Base-by-base conservation (phyloP, 129 eudicot genomes). In the Sambucus nigra region DNA sequence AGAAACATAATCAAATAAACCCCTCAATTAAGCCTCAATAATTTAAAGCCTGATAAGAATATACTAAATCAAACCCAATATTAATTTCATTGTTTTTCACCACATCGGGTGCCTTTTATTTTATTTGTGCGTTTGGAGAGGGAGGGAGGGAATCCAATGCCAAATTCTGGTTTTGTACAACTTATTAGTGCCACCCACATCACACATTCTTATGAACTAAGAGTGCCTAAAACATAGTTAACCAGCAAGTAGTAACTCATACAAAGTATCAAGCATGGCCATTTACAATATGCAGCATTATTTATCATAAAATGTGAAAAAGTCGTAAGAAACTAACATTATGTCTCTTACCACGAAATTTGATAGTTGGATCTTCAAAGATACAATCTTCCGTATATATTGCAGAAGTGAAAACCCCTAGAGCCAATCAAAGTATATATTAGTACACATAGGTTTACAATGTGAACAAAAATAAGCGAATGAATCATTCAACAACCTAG, bases 361-460 rank as follows among this genome's bases (percentile, higher is more conserved):
- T 71, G 18, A 89, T 81, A 29, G 97, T 89, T 50, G 97, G 97
- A 61, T 89, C 97, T 77, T 89, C 95, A 64, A 89, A 89, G 51
- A 68, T 75, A 68, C 97, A 89, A 55, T 89, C 94, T 41, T 73
- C 93, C 27, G 82, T 77, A 57, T 89, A 84, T 42, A 89, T 76
- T 60, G 64, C 80, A 68, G 88, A 69, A 53, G 88, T 78, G 71
- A 89, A 89, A 50, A 63, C 57, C 44, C 97, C 97, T 88, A 57
- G 35, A 50, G 33, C 25, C 32, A 69, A 51, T 11, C 47, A 39
- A 64, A 49, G 42, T 52, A 12, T n/a, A 27, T 19, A 33, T 55
- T 42, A 63, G 68, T 55, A 57, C 53, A 60, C 33, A 48, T 26
- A 53, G 24, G 13, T 26, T 29, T 31, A 25, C 22, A n/a, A 42